These are phyloP conservation scores for Penstemon davidsonii DNA, from an alignment of 257 asterid genomes.

Conservation along the genomic window DNA sequence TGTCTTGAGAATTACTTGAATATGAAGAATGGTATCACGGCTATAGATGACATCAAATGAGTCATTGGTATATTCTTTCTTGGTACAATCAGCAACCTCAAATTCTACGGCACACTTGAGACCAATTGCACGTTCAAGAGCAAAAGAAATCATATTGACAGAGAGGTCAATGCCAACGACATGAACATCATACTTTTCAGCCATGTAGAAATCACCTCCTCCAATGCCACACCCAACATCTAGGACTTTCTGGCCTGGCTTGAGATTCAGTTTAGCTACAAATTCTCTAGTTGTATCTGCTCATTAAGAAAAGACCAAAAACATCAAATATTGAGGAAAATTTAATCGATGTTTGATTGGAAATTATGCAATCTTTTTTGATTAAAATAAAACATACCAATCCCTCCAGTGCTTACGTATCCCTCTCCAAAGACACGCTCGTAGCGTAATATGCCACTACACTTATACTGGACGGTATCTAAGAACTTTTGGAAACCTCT, in stretches of 20 bases:
- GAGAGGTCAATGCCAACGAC: slow-evolving; percentile 96
- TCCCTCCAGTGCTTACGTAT: slow-evolving; percentile 96
- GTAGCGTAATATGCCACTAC: slow-evolving; percentile 82
- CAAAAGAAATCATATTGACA: slow-evolving; percentile 91
- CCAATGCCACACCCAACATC: slow-evolving; percentile 99
- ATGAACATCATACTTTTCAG: slow-evolving; percentile 80
- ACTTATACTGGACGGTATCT: slow-evolving; percentile 89
- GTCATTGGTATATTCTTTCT: slow-evolving; percentile 74
- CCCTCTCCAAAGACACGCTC: slow-evolving; percentile 96
- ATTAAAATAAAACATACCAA: slow-evolving; percentile 46
- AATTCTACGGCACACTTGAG: slow-evolving; percentile 90
- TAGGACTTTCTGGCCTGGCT: slow-evolving; percentile 87
- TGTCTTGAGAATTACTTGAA: slow-evolving; percentile 53
- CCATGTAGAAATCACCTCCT: slow-evolving; percentile 98
- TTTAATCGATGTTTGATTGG: background rate
- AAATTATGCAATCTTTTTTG: too few relatives aligned
- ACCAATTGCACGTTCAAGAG: slow-evolving; percentile 88
- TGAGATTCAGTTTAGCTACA: slow-evolving; percentile 71
- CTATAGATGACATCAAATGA: slow-evolving; percentile 90
- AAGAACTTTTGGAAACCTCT: slow-evolving; percentile 83
- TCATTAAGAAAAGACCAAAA: slow-evolving; percentile 25
- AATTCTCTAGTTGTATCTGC: slow-evolving; percentile 95
- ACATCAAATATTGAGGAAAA: background rate
- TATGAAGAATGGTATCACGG: slow-evolving; percentile 94
- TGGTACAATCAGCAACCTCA: slow-evolving; percentile 98